phyloP scores from a whole-genome alignment of 306 rosid species.

The Vigna reflexopilosa region DNA sequence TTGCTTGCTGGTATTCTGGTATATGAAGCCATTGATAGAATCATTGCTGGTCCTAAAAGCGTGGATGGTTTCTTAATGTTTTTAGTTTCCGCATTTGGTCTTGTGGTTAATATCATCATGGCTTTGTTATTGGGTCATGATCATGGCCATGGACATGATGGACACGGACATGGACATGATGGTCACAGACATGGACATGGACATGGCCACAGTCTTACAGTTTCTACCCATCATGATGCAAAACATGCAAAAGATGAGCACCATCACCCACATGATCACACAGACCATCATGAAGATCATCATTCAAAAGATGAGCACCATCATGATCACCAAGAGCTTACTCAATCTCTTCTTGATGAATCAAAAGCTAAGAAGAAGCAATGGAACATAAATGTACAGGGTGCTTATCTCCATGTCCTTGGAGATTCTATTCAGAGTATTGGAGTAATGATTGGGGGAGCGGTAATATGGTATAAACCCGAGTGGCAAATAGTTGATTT shows the following conservation, averaged over 20 bases:
- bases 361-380: slow-evolving; percentile 50
- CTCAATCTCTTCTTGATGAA: slow-evolving; percentile 58
- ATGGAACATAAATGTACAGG: slow-evolving; percentile 67
- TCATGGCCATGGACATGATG: slow-evolving; percentile 64
- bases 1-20: slow-evolving; percentile 78
- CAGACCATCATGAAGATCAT: slow-evolving; percentile 40
- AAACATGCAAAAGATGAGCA: slow-evolving; percentile 48
- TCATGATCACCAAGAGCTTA: slow-evolving; percentile 38
- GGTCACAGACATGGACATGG: slow-evolving; percentile 37
- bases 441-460: slow-evolving; percentile 89
- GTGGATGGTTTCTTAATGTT: slow-evolving; percentile 79
- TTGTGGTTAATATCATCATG: slow-evolving; percentile 72
- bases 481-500: slow-evolving; percentile 72
- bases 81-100: slow-evolving; percentile 71
- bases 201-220: slow-evolving; percentile 53
- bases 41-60: slow-evolving; percentile 48
- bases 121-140: slow-evolving; percentile 77
- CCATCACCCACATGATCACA: slow-evolving; percentile 50
- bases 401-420: slow-evolving; percentile 86
- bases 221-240: slow-evolving; percentile 52
- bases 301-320: slow-evolving; percentile 41
- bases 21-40: slow-evolving; percentile 73
- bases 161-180: slow-evolving; percentile 41
- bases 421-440: slow-evolving; percentile 80
- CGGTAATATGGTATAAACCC: slow-evolving; percentile 73